Evolutionary conservation across 2,329 filamentous ascomycete genomes (phyloP).

Genomic region (Trichocomaceae sp.): DNA sequence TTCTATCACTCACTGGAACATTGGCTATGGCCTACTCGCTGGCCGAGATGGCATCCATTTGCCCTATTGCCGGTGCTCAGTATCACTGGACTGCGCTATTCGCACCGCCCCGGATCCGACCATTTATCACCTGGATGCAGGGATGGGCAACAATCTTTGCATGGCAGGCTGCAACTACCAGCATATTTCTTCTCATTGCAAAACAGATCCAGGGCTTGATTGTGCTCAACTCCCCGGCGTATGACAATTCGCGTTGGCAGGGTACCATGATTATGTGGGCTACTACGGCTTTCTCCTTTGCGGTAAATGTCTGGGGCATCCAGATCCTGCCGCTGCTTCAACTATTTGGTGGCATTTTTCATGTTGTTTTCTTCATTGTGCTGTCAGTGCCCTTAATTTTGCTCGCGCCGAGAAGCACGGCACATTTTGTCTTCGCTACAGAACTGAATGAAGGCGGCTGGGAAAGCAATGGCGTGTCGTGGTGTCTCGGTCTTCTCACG

Average conservation of each 20-base stretch:
- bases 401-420: slow-evolving; percentile 25
- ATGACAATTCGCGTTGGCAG: slow-evolving; percentile 35
- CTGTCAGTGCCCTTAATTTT: slow-evolving; percentile 32
- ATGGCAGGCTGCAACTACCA: slow-evolving; percentile 33
- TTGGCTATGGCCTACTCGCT: slow-evolving; percentile 30
- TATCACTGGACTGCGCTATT: slow-evolving; percentile 30
- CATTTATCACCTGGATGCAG: slow-evolving; percentile 14
- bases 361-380: slow-evolving; percentile 34
- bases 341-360: slow-evolving; percentile 22
- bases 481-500: slow-evolving; percentile 36
- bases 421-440: slow-evolving; percentile 38
- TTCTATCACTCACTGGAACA: slow-evolving; percentile 28
- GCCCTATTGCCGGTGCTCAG: slow-evolving; percentile 29
- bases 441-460: slow-evolving; percentile 44
- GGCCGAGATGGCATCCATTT: slow-evolving; percentile 36
- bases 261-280: slow-evolving; percentile 34
- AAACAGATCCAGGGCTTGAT: slow-evolving; percentile 33
- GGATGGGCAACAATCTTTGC: slow-evolving; percentile 31
- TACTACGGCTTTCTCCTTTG: slow-evolving; percentile 26
- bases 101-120: slow-evolving; percentile 7
- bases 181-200: slow-evolving; percentile 26
- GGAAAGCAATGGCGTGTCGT: slow-evolving; percentile 40
- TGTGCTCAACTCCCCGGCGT: slow-evolving; percentile 28
- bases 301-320: slow-evolving; percentile 29
- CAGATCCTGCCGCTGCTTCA: slow-evolving; percentile 26